Conservation (phyloP, 257 asterid genomes). For the Nicotiana sylvestris region DNA sequence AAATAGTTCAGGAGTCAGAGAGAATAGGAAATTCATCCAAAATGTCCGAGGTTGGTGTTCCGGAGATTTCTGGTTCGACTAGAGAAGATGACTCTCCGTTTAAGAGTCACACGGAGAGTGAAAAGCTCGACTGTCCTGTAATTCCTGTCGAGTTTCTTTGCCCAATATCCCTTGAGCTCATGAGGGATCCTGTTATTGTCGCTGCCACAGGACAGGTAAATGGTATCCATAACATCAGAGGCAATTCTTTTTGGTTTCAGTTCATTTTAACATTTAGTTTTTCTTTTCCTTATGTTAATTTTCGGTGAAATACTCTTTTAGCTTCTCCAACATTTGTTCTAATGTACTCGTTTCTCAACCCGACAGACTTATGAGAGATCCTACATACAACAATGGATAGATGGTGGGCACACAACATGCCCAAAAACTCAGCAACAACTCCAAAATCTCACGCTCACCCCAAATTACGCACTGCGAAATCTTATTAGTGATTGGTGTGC, state of each 20-base stretch:
- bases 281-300: neutral
- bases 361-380: slow-evolving; percentile 93
- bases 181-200: slow-evolving; percentile 96
- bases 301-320: too few species aligned
- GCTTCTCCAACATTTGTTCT: slow-evolving; percentile 3
- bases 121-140: slow-evolving; percentile 50
- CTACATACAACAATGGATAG: slow-evolving; percentile 90
- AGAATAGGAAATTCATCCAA: slow-evolving; percentile 28
- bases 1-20: slow-evolving; percentile 26
- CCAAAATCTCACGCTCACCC: slow-evolving; percentile 68
- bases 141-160: slow-evolving; percentile 83
- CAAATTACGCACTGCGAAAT: slow-evolving; percentile 76
- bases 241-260: neutral
- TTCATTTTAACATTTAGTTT: neutral
- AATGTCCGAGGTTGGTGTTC: slow-evolving; percentile 28
- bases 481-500: slow-evolving; percentile 79
- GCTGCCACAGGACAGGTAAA: slow-evolving; percentile 63
- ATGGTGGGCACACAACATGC: slow-evolving; percentile 85
- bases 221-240: neutral
- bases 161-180: slow-evolving; percentile 93
- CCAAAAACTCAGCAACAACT: slow-evolving; percentile 96
- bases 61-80: slow-evolving; percentile 31
- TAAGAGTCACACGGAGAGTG: slow-evolving; percentile 49
- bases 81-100: slow-evolving; percentile 26
- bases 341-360: neutral